These are phyloP conservation scores for Neonectria neomacrospora DNA, from an alignment of 2,329 filamentous ascomycete genomes.

Conservation along the genomic window DNA sequence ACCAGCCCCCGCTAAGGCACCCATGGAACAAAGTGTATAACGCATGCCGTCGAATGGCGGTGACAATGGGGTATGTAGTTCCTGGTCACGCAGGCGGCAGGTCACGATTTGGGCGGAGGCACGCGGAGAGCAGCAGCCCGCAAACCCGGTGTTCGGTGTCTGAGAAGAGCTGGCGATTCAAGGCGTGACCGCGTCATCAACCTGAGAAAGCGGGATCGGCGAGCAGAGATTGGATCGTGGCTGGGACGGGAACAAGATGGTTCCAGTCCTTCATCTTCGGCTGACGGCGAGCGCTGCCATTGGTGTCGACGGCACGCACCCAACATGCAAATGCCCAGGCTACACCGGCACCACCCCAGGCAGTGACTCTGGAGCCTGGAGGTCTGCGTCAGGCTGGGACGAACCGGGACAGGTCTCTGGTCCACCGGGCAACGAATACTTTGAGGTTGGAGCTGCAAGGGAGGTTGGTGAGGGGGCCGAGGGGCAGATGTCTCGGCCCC, in stretches of 20 bases:
- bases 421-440: slow-evolving; percentile 38
- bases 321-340: slow-evolving; percentile 37
- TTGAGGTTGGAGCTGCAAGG: slow-evolving; percentile 31
- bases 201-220: neutral
- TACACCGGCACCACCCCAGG: slow-evolving; percentile 36
- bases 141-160: slow-evolving; percentile 2
- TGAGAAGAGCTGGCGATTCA: neutral
- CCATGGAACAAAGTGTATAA: neutral
- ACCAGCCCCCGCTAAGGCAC: neutral
- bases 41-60: neutral
- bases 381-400: slow-evolving; percentile 35
- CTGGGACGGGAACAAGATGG: slow-evolving; percentile 1
- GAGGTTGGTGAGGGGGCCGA: slow-evolving; percentile 31
- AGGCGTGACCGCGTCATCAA: slow-evolving; percentile 6
- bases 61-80: slow-evolving; percentile 1
- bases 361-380: slow-evolving; percentile 43
- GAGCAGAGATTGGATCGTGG: slow-evolving; percentile 7
- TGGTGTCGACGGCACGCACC: slow-evolving; percentile 33
- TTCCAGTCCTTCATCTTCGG: slow-evolving; percentile 10
- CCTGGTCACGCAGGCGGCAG: neutral
- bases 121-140: neutral
- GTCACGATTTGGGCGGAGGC: neutral
- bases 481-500: slow-evolving; percentile 33
- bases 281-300: slow-evolving; percentile 31
- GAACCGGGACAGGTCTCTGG: slow-evolving; percentile 34